These are phyloP conservation scores for Boletus huronensis DNA, from an alignment of 768 basidiomycete species.

Conservation along the genomic window DNA sequence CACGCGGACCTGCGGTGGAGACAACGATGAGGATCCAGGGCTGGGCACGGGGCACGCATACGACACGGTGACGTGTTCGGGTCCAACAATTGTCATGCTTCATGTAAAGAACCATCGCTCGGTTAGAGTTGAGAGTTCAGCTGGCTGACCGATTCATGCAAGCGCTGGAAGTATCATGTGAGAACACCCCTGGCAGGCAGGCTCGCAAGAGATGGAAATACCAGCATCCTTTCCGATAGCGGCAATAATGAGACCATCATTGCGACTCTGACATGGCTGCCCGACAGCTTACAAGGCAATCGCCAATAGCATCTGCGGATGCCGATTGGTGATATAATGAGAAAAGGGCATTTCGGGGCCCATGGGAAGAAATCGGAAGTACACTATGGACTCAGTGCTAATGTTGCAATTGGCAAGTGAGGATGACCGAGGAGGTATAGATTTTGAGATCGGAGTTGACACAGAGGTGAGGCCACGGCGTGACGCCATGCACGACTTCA, in stretches of 20 bases:
- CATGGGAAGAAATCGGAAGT: background rate
- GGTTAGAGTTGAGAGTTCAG: background rate
- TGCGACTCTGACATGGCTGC: background rate
- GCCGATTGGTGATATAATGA: too few relatives aligned
- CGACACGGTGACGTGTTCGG: too few relatives aligned
- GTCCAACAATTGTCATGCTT: too few relatives aligned
- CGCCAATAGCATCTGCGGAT: background rate
- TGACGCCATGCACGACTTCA: too few relatives aligned
- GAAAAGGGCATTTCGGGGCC: too few relatives aligned
- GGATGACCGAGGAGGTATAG: background rate
- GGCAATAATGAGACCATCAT: background rate
- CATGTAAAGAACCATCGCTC: background rate
- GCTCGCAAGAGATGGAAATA: background rate
- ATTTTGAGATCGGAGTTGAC: background rate
- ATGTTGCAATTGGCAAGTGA: background rate
- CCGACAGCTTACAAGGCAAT: background rate
- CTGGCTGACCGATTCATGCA: background rate
- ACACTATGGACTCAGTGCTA: too few relatives aligned
- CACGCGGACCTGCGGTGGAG: background rate
- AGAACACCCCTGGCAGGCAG: background rate
- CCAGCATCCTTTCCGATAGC: background rate
- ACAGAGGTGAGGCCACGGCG: too few relatives aligned
- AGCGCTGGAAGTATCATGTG: too few relatives aligned
- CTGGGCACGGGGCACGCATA: background rate
- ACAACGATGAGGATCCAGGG: too few relatives aligned